Evolutionary conservation across 163 green algal species (phyloP), one percentile per base, ranked within the genome.

Genomic region (Chlorella variabilis): DNA sequence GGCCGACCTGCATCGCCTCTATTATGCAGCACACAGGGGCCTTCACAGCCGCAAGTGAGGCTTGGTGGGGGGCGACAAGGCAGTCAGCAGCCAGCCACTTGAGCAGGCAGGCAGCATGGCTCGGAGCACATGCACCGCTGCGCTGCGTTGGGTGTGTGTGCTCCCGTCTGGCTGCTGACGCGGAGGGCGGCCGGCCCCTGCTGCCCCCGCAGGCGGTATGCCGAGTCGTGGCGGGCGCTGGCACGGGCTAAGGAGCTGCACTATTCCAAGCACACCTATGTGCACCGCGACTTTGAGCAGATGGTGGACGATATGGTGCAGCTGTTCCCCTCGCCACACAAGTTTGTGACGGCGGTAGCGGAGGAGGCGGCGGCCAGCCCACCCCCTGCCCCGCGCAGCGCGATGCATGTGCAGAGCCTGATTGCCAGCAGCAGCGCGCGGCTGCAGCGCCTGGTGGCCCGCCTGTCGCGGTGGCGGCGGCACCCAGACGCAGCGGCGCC

Each of bases 31-130:
- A 0, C 70, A 77, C 71, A 63, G 71, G 31, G 56, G 36, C 71
- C 54, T 79, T 23, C 54, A 79, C 71, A 25, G 54, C 51, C 54
- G 71, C 71, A 56, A 56, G 71, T 79, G 54, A 69, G 70, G 25
- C 4, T 8, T 15, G 61, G 8, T 23, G 61, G 61, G 61, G 61
- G 29, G 21, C 5, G 61, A 27, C n/a, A n/a, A n/a, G n/a, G n/a
- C n/a, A n/a, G n/a, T n/a, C n/a, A n/a, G 29, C 31, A 27, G 61
- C 31, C 45, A 54, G 27, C 39, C n/a, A n/a, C n/a, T n/a, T n/a
- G n/a, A n/a, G n/a, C n/a, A n/a, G n/a, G n/a, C n/a, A n/a, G n/a
- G n/a, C n/a, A n/a, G n/a, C n/a, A n/a, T n/a, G n/a, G n/a, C n/a
- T n/a, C n/a, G n/a, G n/a, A n/a, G n/a, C n/a, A n/a, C n/a, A n/a